These are phyloP conservation scores for Amanita brunnescens DNA, from an alignment of 768 basidiomycete species.

Conservation along the genomic window DNA sequence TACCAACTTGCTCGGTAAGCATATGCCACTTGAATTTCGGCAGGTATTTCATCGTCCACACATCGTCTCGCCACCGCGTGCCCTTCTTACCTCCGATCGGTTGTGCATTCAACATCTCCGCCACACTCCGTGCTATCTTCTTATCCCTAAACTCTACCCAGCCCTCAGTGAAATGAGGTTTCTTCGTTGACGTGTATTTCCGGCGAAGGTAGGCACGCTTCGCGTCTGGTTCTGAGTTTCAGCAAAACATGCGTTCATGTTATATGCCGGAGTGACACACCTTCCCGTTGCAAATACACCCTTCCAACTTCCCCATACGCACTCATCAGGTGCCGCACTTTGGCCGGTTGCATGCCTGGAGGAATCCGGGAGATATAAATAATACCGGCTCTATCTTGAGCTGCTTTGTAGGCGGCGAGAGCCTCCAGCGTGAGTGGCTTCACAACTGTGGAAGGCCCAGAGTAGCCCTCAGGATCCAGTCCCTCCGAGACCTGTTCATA, in stretches of 20 bases:
- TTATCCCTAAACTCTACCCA: conserved; percentile 99
- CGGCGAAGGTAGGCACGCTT: conserved; percentile 80
- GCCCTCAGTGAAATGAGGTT: conserved; percentile 87
- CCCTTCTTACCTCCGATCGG: conserved; percentile 93
- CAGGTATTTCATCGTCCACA: conserved; percentile 99
- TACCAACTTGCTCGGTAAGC: conserved; percentile 97
- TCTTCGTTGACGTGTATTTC: conserved; percentile 78
- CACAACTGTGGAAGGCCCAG: conserved; percentile 50
- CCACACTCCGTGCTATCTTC: conserved; percentile 78
- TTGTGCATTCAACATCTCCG: conserved; percentile 93
- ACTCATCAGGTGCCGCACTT: conserved; percentile 90
- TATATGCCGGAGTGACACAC: conserved; percentile 29
- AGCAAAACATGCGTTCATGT: neutral
- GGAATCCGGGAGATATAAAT: conserved; percentile 95
- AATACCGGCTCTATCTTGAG: conserved; percentile 72
- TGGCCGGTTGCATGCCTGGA: conserved; percentile 95
- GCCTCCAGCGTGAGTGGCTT: conserved; percentile 72
- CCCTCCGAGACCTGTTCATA: conserved; percentile 27
- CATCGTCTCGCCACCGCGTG: conserved; percentile 87
- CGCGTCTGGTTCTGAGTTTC: conserved; percentile 42
- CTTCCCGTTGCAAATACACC: conserved; percentile 91
- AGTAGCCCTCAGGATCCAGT: conserved; percentile 52
- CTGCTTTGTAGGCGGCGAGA: conserved; percentile 63
- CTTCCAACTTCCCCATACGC: conserved; percentile 85
- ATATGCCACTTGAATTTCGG: conserved; percentile 98